A percentile compares a stretch with the other conserved stretches of the same genome.
Conservation (phyloP, 768 basidiomycete species). For the Kwoniella newhampshirensis region DNA sequence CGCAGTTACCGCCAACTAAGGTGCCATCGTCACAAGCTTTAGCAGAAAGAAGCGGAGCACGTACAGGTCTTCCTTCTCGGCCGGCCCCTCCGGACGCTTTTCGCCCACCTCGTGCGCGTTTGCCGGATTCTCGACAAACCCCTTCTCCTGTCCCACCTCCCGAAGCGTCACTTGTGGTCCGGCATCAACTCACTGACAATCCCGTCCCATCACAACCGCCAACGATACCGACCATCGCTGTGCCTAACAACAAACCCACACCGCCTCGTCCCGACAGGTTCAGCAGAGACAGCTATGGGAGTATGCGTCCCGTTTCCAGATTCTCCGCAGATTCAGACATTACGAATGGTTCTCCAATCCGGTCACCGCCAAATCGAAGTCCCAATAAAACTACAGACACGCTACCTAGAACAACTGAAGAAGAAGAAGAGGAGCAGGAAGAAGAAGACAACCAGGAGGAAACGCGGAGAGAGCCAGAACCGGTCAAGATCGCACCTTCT, state of each 20-base stretch:
- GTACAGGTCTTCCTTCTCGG: constrained; percentile 36
- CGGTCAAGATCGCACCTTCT: constrained; percentile 8
- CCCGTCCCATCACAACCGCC: constrained; percentile 27
- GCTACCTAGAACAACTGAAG: constrained; percentile 6
- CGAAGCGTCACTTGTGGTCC: constrained; percentile 4
- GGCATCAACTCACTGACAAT: constrained; percentile 32
- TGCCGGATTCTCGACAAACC: constrained; percentile 14
- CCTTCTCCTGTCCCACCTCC: not conserved
- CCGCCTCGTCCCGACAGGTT: constrained; percentile 40
- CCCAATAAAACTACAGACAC: constrained; percentile 19
- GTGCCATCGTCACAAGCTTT: constrained; percentile 33
- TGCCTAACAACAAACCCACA: constrained; percentile 19
- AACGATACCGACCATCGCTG: constrained; percentile 9
- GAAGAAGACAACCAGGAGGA: not conserved
- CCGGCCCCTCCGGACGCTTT: constrained; percentile 55
- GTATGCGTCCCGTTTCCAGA: constrained; percentile 32
- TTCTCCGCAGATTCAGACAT: constrained; percentile 48
- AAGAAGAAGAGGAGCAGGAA: not conserved
- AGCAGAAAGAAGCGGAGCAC: constrained; percentile 28
- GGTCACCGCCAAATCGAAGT: constrained; percentile 24
- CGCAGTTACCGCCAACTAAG: constrained; percentile 17
- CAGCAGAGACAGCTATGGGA: constrained; percentile 40
- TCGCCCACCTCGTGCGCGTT: constrained; percentile 43
- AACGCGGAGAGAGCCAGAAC: not conserved
- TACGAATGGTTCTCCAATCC: constrained; percentile 38